Evolutionary conservation across 345 rosid species (phyloP).

Genomic region (Melaleuca alternifolia): DNA sequence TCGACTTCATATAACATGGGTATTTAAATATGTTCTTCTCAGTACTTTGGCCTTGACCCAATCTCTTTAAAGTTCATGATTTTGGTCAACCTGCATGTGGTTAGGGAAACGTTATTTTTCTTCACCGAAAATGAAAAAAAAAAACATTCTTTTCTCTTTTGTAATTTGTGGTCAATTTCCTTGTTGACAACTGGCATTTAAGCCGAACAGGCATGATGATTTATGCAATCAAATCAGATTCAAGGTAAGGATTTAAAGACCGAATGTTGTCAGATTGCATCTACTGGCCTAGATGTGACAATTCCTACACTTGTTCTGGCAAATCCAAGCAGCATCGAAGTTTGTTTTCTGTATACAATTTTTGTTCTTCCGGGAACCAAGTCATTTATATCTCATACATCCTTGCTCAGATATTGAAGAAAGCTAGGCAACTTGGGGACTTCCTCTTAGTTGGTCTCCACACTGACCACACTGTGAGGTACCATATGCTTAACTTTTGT

Average conservation of each 20-base stretch:
- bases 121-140: background rate
- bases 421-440: slow-evolving; percentile 89
- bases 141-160: background rate
- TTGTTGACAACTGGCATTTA: background rate
- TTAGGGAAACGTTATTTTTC: background rate
- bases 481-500: background rate
- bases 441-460: slow-evolving; percentile 88
- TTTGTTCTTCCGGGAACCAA: background rate
- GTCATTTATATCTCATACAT: background rate
- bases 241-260: background rate
- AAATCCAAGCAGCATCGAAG: background rate
- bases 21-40: background rate
- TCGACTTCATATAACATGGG: background rate
- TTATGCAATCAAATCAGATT: background rate
- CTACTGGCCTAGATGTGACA: background rate
- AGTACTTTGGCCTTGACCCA: background rate
- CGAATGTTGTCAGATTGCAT: background rate
- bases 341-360: background rate
- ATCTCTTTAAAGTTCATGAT: background rate
- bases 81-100: background rate
- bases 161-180: background rate
- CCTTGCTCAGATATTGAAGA: slow-evolving; percentile 58
- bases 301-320: background rate
- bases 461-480: slow-evolving; percentile 87
- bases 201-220: background rate